Evolutionary conservation across 2,329 filamentous ascomycete genomes (phyloP).

Genomic region (Fulvia fulva): DNA sequence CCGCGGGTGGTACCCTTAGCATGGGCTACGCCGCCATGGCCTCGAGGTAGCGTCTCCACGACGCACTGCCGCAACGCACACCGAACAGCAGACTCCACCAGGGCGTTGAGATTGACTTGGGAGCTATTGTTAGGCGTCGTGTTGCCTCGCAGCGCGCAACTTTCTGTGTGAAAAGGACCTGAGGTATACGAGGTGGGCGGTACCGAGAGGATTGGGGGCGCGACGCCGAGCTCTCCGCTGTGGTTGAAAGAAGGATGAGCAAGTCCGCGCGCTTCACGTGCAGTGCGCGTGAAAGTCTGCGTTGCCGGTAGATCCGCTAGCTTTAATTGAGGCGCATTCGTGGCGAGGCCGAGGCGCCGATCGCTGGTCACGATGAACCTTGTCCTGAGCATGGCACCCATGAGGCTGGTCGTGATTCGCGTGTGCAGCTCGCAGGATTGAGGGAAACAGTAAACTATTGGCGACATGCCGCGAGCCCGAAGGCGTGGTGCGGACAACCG

Average conservation of each 20-base stretch:
- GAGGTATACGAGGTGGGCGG: not conserved
- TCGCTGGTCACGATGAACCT: not conserved
- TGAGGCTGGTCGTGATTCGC: slow-evolving; percentile 1
- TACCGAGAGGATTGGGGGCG: not conserved
- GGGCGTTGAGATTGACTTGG: not conserved
- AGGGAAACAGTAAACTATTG: not conserved
- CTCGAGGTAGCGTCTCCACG: not conserved
- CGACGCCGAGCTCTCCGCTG: not conserved
- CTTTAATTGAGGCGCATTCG: not conserved
- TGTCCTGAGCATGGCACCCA: not conserved
- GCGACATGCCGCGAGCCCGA: not conserved
- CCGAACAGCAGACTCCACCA: not conserved
- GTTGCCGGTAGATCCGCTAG: slow-evolving; percentile 3
- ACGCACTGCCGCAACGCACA: not conserved
- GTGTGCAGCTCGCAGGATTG: not conserved
- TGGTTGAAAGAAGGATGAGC: not conserved
- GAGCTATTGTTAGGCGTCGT: not conserved
- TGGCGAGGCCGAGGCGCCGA: not conserved
- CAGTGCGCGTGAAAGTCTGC: not conserved
- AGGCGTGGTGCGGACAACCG: too few species aligned
- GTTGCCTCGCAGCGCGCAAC: not conserved
- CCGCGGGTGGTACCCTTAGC: too few species aligned
- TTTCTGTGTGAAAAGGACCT: not conserved
- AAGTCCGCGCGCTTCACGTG: not conserved
- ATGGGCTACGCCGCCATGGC: too few species aligned